Conservation (phyloP, 2,329 filamentous ascomycete species). For the Penicillium sp. region DNA sequence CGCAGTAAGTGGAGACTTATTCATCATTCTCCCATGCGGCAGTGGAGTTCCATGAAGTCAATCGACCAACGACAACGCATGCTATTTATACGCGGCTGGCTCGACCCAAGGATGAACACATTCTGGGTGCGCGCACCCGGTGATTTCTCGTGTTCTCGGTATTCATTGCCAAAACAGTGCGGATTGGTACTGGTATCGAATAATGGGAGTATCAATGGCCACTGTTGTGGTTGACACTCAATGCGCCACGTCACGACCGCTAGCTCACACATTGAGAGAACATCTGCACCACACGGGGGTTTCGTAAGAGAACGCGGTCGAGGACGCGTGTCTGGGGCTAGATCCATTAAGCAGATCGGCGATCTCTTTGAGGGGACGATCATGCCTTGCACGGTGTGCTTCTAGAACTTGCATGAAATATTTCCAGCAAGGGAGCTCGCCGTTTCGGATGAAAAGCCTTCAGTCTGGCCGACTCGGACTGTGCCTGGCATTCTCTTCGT, state of each 20-base stretch:
- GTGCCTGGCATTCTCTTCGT: too few species aligned
- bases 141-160: not conserved
- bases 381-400: not conserved
- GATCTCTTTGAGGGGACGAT: conserved; percentile 4
- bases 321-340: conserved; percentile 10
- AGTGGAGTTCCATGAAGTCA: conserved; percentile 4
- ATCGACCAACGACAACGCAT: conserved; percentile 6
- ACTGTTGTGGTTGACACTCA: too few species aligned
- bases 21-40: conserved; percentile 4
- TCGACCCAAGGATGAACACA: conserved; percentile 4
- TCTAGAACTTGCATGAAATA: conserved; percentile 8
- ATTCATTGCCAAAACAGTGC: not conserved
- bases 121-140: conserved; percentile 2
- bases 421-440: not conserved
- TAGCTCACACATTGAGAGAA: not conserved
- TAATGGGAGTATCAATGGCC: too few species aligned
- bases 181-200: too few species aligned
- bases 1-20: conserved; percentile 8
- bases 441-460: not conserved
- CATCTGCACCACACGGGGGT: not conserved
- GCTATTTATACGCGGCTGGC: conserved; percentile 10
- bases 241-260: conserved; percentile 5
- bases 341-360: conserved; percentile 4
- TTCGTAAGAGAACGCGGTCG: conserved; percentile 5
- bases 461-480: too few species aligned